Percentiles rank a stretch among this genome's conserved stretches.
phyloP scores from a whole-genome alignment of 495 filamentous ascomycete genomes.

The Bathelium albidoporum region DNA sequence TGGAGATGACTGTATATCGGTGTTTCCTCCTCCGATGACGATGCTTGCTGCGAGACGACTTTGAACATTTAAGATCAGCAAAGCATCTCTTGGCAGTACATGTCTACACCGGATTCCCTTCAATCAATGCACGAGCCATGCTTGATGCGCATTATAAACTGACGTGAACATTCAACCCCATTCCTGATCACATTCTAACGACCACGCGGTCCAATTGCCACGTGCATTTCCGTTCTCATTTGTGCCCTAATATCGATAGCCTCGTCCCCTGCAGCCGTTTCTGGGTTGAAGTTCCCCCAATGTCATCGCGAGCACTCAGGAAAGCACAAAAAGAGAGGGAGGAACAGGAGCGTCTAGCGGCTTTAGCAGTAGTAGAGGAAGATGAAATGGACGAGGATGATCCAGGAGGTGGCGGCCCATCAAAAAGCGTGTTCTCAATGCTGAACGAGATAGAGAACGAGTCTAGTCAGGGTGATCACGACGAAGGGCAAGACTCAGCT shows the following conservation, averaged over 20 bases:
- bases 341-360: conserved; percentile 18
- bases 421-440: conserved; percentile 42
- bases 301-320: conserved; percentile 23
- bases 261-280: no score
- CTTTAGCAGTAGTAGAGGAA: conserved; percentile 14
- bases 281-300: not conserved
- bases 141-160: no score
- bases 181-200: no score
- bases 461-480: conserved; percentile 11
- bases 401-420: conserved; percentile 26
- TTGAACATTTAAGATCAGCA: no score
- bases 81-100: not conserved
- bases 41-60: no score
- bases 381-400: conserved; percentile 27
- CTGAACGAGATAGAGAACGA: conserved; percentile 42
- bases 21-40: not conserved
- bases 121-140: no score
- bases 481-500: conserved; percentile 10
- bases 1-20: no score
- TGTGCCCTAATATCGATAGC: no score
- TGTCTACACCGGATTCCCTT: not conserved
- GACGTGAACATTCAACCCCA: no score
- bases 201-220: no score
- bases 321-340: conserved; percentile 23
- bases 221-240: no score